Conservation (phyloP, 164 flowering plant genomes). For the Liriodendron chinense region DNA sequence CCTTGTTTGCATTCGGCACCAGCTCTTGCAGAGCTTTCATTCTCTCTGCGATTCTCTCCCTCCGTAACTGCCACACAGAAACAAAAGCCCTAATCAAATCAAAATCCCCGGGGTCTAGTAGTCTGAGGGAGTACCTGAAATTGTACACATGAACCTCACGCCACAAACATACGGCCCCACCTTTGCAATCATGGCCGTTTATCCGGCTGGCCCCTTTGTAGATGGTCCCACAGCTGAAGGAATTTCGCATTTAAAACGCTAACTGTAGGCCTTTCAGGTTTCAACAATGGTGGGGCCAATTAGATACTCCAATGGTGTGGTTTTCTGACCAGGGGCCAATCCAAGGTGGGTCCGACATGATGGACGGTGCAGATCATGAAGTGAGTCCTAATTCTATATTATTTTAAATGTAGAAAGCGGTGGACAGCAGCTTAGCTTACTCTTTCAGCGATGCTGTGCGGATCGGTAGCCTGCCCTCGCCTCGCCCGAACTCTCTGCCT, state of each 20-base stretch:
- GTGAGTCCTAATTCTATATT: neutral
- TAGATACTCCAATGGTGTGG: neutral
- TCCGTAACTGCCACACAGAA: slow-evolving; percentile 60
- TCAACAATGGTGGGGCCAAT: neutral
- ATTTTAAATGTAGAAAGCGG: neutral
- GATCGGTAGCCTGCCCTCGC: slow-evolving; percentile 98
- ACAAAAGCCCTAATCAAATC: neutral
- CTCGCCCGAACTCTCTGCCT: slow-evolving; percentile 83
- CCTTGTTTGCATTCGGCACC: slow-evolving; percentile 99
- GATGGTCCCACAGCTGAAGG: neutral
- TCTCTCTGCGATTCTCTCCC: slow-evolving; percentile 98
- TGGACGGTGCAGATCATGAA: neutral
- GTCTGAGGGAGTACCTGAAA: neutral
- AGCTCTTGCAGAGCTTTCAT: slow-evolving; percentile 96
- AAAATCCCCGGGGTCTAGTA: neutral
- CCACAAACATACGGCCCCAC: neutral
- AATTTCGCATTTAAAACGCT: neutral
- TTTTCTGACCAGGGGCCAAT: no score
- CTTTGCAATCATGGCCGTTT: neutral
- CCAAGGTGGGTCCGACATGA: neutral
- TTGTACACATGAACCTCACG: neutral
- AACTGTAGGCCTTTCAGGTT: neutral
- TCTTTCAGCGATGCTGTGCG: slow-evolving; percentile 98
- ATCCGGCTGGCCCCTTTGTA: neutral
- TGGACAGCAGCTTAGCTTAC: slow-evolving; percentile 30